Conservation (phyloP, 306 rosid species). For the Canavalia gladiata region DNA sequence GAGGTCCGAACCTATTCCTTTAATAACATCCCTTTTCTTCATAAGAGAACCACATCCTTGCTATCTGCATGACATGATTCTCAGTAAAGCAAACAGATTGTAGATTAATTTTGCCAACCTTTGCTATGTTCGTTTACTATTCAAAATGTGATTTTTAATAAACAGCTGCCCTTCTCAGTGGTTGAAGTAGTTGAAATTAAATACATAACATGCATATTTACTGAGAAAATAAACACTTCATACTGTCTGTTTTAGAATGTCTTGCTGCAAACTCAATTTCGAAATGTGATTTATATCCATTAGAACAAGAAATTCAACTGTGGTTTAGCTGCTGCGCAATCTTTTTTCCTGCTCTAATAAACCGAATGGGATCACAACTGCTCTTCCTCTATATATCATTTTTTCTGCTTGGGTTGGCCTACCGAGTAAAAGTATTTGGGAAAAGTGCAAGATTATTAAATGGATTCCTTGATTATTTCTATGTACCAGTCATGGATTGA, state of each 20-base stretch:
- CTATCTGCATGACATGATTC: conserved; percentile 18
- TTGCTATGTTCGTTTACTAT: conserved; percentile 16
- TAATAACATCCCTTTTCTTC: no score
- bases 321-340: not conserved
- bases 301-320: not conserved
- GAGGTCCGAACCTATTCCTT: conserved; percentile 20
- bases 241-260: not conserved
- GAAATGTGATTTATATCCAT: conserved; percentile 2
- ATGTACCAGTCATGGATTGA: conserved; percentile 35
- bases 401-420: conserved; percentile 19
- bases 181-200: conserved; percentile 32
- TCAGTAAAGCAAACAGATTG: not conserved
- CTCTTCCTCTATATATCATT: not conserved
- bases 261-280: conserved; percentile 16
- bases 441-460: conserved; percentile 5
- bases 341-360: not conserved
- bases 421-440: conserved; percentile 12
- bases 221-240: not conserved
- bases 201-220: conserved; percentile 4
- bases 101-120: not conserved
- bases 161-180: conserved; percentile 11
- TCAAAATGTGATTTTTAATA: conserved; percentile 25
- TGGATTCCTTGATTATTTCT: conserved; percentile 19
- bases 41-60: not conserved
- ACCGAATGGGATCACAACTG: conserved; percentile 14